Evolutionary conservation across 768 basidiomycete species (phyloP), one percentile per base, ranked within the genome.

Genomic region (Dendrothele bispora): DNA sequence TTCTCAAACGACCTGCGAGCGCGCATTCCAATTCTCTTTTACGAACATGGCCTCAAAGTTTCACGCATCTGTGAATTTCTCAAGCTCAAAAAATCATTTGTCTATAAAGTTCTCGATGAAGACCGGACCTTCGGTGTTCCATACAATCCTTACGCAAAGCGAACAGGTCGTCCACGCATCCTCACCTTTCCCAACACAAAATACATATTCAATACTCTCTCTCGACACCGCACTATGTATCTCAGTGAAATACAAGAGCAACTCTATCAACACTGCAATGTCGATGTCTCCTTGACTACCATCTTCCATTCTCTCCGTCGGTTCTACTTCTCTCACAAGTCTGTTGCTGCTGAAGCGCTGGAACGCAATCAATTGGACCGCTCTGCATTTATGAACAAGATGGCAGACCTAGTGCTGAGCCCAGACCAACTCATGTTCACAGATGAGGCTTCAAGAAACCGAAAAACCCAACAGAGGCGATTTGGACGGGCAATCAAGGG

Each of bases 1-100:
- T n/a, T n/a, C n/a, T 74, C 53, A 79, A 92, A 78, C 81, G 98
- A 35, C 36, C 17, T 42, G 17, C n/a, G 24, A 42, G 40, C 21
- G 18, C 7, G 21, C 15, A n/a, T 24, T 7, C 7, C 22, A 14
- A 24, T 29, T 25, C 15, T 42, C n/a, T 25, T 25, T 14, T 29
- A 7, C 7, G 22, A 14, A n/a, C 40, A 10, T 8, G 11, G 40
- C 27, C 10, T 42, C 14, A 10, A 6, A 8, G 22, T 29, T 8
- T 7, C 7, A n/a, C 27, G 7, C 22, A 22, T 34, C 6, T 45
- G 43, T 22, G 4, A 35, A 4, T 21, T 32, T 25, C 35, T 32
- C 26, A 36, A 36, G 6, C 22, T 37, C 12, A 29, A 37, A 20
- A 48, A 43, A 27, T 5, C 46, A 17, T 10, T 37, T n/a, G 21